Evolutionary conservation across 1,284 basidiomycete species (phyloP).

Genomic region (Melanopsichium pennsylvanicum): DNA sequence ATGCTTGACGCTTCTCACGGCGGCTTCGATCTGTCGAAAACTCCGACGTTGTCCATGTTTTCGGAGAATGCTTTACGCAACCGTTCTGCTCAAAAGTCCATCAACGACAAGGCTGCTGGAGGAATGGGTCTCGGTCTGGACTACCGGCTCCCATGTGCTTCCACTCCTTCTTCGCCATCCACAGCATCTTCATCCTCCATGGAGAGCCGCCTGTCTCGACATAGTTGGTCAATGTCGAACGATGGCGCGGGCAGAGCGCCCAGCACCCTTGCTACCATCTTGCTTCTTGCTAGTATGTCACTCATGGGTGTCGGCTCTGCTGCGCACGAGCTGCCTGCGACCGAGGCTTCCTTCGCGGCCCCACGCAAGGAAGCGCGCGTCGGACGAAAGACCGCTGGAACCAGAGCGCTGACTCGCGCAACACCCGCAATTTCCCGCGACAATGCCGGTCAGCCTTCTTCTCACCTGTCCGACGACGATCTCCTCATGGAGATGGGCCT

Average conservation of each 20-base stretch:
- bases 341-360: slow-evolving; percentile 6
- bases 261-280: slow-evolving; percentile 18
- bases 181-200: slow-evolving; percentile 35
- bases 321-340: slow-evolving; percentile 12
- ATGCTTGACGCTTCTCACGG: slow-evolving; percentile 21
- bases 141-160: slow-evolving; percentile 30
- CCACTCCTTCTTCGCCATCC: slow-evolving; percentile 36
- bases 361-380: slow-evolving; percentile 19
- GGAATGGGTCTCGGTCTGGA: slow-evolving; percentile 36
- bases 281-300: slow-evolving; percentile 32
- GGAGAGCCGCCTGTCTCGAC: slow-evolving; percentile 16
- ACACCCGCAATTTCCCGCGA: slow-evolving; percentile 3
- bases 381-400: slow-evolving; percentile 8
- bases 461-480: slow-evolving; percentile 49
- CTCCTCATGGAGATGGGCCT: slow-evolving; percentile 31
- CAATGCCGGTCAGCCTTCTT: slow-evolving; percentile 39
- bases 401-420: slow-evolving; percentile 5
- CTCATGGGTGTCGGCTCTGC: slow-evolving; percentile 26
- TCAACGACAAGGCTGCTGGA: slow-evolving; percentile 7
- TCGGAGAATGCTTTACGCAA: slow-evolving; percentile 30
- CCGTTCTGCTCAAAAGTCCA: slow-evolving; percentile 17
- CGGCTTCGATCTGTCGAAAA: slow-evolving; percentile 35
- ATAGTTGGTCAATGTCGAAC: slow-evolving; percentile 5
- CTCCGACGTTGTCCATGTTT: slow-evolving; percentile 42
- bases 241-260: slow-evolving; percentile 8